Base-by-base conservation (phyloP, 768 basidiomycete species). In the Galerina marginata region DNA sequence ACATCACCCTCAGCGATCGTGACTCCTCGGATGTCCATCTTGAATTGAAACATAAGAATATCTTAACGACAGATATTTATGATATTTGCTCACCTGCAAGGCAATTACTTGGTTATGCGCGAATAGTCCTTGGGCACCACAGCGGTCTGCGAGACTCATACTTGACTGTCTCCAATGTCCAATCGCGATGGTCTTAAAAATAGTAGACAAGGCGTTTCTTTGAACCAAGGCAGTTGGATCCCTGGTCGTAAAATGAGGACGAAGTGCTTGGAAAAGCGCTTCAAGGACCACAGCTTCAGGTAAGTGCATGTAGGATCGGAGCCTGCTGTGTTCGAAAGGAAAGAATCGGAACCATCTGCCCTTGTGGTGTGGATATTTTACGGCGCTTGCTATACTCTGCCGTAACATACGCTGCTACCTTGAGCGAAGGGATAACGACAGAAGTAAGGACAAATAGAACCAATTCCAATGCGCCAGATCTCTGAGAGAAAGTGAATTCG, bases 1-100 rank as follows among this genome's bases (percentile, higher is more conserved):
- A 77, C 65, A 60, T 83, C 81, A 23, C 81, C 81, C 67, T 83
- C 81, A 4, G 81, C 80, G 39, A 81, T 80, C 6, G 75, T 70
- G 4, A 69, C 66, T 0, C 80, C 79, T 4, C 79, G 75, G 53
- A 78, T 66, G 10, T 76, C 74, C 46, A 63, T 68, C 80, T 83
- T 55, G 3, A 23, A 39, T 29, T 9, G 56, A 81, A 47, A 39
- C 20, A 11, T 16, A 11, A 77, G 72, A 46, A 77, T 77, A n/a
- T 6, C 16, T 2, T 25, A 43, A 38, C 40, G 9, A 53, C 33
- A 15, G 38, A 69, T 74, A 39, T 36, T 29, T 44, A 16, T 16
- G 38, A 69, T 74, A 39, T 36, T 29, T 44, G 26, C 55, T 47
- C 57, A 79, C 81, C 59, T 75, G 67, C 40, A 71, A 29, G 6